phyloP scores from a whole-genome alignment of 2,329 filamentous ascomycete genomes.

The Claviceps purpurea region DNA sequence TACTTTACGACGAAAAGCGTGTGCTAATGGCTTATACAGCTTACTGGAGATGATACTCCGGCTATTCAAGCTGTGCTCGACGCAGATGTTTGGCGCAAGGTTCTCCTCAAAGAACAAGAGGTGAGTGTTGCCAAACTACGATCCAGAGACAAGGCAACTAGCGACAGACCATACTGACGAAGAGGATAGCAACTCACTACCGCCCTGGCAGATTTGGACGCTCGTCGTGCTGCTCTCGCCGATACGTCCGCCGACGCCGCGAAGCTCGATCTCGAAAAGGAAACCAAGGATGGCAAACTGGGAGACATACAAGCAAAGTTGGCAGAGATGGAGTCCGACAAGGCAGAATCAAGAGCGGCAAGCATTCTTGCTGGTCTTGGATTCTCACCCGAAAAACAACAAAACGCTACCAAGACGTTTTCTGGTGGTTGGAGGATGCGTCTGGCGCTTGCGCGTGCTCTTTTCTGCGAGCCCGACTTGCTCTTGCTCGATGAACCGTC shows the following conservation, averaged over 20 bases:
- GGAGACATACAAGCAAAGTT: slow-evolving; percentile 86
- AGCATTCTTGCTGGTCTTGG: slow-evolving; percentile 94
- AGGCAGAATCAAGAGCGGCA: slow-evolving; percentile 87
- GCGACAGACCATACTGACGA: not conserved
- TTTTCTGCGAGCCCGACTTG: slow-evolving; percentile 96
- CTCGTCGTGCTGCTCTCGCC: slow-evolving; percentile 64
- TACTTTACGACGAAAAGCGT: not conserved
- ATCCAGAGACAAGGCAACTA: not conserved
- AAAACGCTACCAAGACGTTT: slow-evolving; percentile 91
- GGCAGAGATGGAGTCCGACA: slow-evolving; percentile 97
- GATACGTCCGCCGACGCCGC: slow-evolving; percentile 86
- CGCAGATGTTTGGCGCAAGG: slow-evolving; percentile 97
- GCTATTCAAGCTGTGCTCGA: slow-evolving; percentile 91
- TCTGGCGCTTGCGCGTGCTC: slow-evolving; percentile 79
- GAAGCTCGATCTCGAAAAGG: slow-evolving; percentile 72
- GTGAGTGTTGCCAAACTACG: slow-evolving; percentile 31
- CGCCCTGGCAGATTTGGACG: slow-evolving; percentile 64
- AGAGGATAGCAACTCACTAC: slow-evolving; percentile 53
- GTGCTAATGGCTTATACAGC: slow-evolving; percentile 33
- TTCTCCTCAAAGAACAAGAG: slow-evolving; percentile 77
- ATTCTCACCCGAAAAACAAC: slow-evolving; percentile 86
- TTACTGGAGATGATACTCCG: slow-evolving; percentile 87
- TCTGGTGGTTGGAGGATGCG: slow-evolving; percentile 99
- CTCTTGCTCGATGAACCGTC: slow-evolving; percentile 96
- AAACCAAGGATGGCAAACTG: slow-evolving; percentile 79